Evolutionary conservation across 768 basidiomycete species (phyloP).

Genomic region (Pulveroboletus ravenelii): DNA sequence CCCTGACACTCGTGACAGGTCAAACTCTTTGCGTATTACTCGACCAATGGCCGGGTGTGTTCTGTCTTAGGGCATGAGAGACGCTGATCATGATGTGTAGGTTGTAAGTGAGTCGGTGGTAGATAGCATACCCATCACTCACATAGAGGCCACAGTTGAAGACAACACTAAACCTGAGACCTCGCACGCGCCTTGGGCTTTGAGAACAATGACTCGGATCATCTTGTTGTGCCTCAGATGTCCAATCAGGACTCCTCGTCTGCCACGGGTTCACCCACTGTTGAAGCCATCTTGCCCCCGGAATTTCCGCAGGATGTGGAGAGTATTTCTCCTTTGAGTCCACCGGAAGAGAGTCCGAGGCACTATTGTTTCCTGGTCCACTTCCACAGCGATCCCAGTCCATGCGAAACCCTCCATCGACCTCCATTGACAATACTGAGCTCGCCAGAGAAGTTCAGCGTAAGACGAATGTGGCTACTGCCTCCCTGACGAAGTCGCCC

Average conservation of each 20-base stretch:
- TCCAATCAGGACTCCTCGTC: constrained; percentile 25
- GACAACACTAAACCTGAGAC: constrained; percentile 30
- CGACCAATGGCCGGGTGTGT: constrained; percentile 45
- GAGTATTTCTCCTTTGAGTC: constrained; percentile 1
- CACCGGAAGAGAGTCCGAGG: constrained; percentile 1
- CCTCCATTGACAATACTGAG: constrained; percentile 48
- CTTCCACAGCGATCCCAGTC: constrained; percentile 29
- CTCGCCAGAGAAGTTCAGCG: constrained; percentile 64
- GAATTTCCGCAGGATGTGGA: constrained; percentile 19
- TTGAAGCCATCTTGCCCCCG: constrained; percentile 26
- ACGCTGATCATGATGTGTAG: constrained; percentile 32
- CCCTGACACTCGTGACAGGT: constrained; percentile 56
- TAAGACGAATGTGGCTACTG: constrained; percentile 57
- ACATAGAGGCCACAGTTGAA: constrained; percentile 26
- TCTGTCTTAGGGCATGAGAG: not conserved
- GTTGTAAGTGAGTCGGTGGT: constrained; percentile 60
- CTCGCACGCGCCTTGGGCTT: constrained; percentile 63
- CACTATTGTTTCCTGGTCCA: constrained; percentile 14
- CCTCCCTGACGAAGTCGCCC: constrained; percentile 53
- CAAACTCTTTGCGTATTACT: constrained; percentile 69
- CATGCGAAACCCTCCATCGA: constrained; percentile 36
- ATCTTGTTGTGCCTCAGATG: constrained; percentile 19
- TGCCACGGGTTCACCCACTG: constrained; percentile 31
- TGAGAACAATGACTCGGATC: constrained; percentile 41
- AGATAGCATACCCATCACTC: constrained; percentile 45